Evolutionary conservation across 2,329 filamentous ascomycete species (phyloP).

Genomic region (Cercospora sp.): DNA sequence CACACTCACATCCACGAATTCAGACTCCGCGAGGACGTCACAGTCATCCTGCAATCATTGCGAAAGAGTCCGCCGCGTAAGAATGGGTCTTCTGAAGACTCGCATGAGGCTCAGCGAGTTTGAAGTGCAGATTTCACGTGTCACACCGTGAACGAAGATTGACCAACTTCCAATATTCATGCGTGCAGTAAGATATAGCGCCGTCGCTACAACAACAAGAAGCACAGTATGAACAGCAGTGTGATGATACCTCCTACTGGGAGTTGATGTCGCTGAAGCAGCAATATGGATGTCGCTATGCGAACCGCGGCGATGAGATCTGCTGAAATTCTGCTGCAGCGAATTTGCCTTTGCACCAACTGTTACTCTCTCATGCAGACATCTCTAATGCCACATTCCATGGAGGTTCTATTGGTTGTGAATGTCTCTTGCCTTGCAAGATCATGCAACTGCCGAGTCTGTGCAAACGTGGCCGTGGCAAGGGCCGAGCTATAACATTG

Average conservation of each 20-base stretch:
- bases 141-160: neutral
- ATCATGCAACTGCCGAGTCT: neutral
- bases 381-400: neutral
- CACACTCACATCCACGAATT: neutral
- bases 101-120: neutral
- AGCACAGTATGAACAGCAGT: neutral
- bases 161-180: neutral
- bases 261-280: neutral
- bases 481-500: neutral
- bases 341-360: neutral
- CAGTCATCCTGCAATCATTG: neutral
- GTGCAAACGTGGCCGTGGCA: neutral
- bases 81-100: neutral
- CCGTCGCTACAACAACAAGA: neutral
- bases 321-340: neutral
- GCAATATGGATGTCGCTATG: neutral
- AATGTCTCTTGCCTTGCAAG: neutral
- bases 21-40: neutral
- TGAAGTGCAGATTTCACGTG: neutral
- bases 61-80: neutral
- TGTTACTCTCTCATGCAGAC: neutral
- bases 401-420: neutral
- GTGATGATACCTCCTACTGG: neutral
- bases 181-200: neutral
- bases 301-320: neutral